phyloP scores from a whole-genome alignment of 2,329 filamentous ascomycete species.

The Penicillium aurantiogriseum region DNA sequence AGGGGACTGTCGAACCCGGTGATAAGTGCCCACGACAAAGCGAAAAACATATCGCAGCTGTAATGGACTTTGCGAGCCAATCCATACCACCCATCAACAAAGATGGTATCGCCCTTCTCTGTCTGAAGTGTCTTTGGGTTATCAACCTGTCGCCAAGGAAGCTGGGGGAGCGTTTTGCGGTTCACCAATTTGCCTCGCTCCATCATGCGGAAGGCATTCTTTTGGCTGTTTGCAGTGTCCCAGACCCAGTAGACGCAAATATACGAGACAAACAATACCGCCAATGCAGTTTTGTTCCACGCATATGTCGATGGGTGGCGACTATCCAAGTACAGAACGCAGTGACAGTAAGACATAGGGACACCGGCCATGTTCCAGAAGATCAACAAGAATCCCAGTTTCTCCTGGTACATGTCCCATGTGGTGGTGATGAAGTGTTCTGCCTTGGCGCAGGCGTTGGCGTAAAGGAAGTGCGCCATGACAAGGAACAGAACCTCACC shows the following conservation, averaged over 20 bases:
- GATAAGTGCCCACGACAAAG: conserved; percentile 71
- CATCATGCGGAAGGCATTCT: conserved; percentile 81
- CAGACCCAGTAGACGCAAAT: conserved; percentile 84
- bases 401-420: conserved; percentile 97
- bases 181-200: conserved; percentile 67
- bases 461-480: conserved; percentile 86
- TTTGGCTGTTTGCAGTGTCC: conserved; percentile 89
- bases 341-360: conserved; percentile 87
- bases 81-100: conserved; percentile 83
- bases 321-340: conserved; percentile 81
- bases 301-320: conserved; percentile 73
- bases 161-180: conserved; percentile 79
- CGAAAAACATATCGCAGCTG: conserved; percentile 75
- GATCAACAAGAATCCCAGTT: conserved; percentile 94
- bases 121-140: conserved; percentile 76
- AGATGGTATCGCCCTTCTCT: conserved; percentile 68
- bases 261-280: conserved; percentile 65
- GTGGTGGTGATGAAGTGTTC: conserved; percentile 86
- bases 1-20: conserved; percentile 77
- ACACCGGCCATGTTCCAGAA: conserved; percentile 96
- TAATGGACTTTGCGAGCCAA: conserved; percentile 77
- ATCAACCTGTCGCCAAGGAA: conserved; percentile 77
- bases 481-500: conserved; percentile 77
- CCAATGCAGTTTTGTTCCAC: conserved; percentile 67
- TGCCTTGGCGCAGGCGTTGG: conserved; percentile 86